Percentiles rank a stretch among this genome's conserved stretches.
Evolutionary conservation across 352 stramenopile species (phyloP).

Genomic region (Phytophthora parvispora): DNA sequence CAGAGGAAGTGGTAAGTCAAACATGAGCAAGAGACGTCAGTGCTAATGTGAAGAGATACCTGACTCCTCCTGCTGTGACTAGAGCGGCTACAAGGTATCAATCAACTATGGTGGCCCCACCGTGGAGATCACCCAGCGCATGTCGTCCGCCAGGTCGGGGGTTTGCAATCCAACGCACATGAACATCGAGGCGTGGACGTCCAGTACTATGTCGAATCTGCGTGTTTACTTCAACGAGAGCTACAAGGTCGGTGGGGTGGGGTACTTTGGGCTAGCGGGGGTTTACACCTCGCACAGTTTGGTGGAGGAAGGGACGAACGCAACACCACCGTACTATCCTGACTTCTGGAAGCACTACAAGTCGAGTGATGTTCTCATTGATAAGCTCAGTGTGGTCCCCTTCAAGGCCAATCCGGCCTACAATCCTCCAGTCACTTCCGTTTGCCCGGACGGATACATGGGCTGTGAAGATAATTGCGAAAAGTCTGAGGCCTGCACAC

Average conservation of each 20-base stretch:
- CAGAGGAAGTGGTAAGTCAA: slow-evolving; percentile 46
- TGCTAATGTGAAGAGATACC: too few species aligned
- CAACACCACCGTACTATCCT: slow-evolving; percentile 36
- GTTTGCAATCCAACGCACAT: slow-evolving; percentile 62
- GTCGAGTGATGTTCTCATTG: slow-evolving; percentile 46
- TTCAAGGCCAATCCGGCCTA: slow-evolving; percentile 42
- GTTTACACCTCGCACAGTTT: slow-evolving; percentile 62
- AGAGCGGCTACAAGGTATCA: slow-evolving; percentile 48
- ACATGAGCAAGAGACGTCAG: not conserved
- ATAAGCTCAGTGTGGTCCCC: slow-evolving; percentile 18
- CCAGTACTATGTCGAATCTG: slow-evolving; percentile 39
- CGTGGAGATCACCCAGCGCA: slow-evolving; percentile 34
- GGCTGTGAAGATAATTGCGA: slow-evolving; percentile 63
- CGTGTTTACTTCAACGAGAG: slow-evolving; percentile 64
- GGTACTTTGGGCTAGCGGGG: slow-evolving; percentile 53
- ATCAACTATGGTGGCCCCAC: too few species aligned
- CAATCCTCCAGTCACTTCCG: slow-evolving; percentile 42
- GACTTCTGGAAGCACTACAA: slow-evolving; percentile 70
- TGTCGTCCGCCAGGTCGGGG: slow-evolving; percentile 41
- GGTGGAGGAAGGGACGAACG: slow-evolving; percentile 16
- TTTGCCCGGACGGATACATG: slow-evolving; percentile 51
- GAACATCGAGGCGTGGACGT: slow-evolving; percentile 67
- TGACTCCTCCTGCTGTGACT: not conserved
- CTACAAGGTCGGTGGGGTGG: slow-evolving; percentile 40
- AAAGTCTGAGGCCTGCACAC: slow-evolving; percentile 51